Percentiles rank a stretch among this genome's conserved stretches.
Evolutionary conservation across 495 filamentous ascomycete genomes (phyloP).

Genomic region (Terfezia claveryi): DNA sequence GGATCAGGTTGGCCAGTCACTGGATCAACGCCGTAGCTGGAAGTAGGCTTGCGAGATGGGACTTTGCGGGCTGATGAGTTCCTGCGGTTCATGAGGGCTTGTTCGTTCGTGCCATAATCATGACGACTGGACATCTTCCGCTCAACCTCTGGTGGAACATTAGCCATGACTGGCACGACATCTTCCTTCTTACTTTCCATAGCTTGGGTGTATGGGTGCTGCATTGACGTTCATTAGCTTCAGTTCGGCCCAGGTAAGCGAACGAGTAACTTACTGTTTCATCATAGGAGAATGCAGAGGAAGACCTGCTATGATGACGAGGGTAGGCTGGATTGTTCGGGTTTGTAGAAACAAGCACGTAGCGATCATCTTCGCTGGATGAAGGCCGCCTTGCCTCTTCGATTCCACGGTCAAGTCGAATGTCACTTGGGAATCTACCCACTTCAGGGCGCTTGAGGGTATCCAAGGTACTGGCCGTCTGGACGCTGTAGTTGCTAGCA

Average conservation of each 20-base stretch:
- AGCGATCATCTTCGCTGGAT: constrained; percentile 9
- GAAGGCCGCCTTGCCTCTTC: neutral
- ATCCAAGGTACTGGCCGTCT: neutral
- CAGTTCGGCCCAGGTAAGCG: too few species aligned
- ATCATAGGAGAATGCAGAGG: neutral
- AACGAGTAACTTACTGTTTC: neutral
- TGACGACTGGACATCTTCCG: constrained; percentile 13
- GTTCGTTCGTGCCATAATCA: constrained; percentile 8
- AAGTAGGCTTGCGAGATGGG: constrained; percentile 24
- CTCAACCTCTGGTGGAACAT: constrained; percentile 12
- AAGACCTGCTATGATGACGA: neutral
- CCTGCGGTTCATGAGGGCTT: neutral
- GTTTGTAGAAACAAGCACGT: neutral
- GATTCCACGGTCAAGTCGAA: constrained; percentile 10
- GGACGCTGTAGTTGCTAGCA: constrained; percentile 5
- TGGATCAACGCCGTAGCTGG: constrained; percentile 21
- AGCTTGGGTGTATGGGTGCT: constrained; percentile 8
- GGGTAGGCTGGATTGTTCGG: neutral
- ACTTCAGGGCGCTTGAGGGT: constrained; percentile 13
- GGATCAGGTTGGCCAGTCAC: constrained; percentile 16
- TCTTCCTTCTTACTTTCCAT: constrained; percentile 10
- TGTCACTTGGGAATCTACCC: constrained; percentile 18
- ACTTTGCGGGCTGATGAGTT: constrained; percentile 23
- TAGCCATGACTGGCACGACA: constrained; percentile 11
- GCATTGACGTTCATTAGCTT: neutral